Base-by-base conservation (phyloP, 2,329 filamentous ascomycete species). In the Colletotrichum coccodes region DNA sequence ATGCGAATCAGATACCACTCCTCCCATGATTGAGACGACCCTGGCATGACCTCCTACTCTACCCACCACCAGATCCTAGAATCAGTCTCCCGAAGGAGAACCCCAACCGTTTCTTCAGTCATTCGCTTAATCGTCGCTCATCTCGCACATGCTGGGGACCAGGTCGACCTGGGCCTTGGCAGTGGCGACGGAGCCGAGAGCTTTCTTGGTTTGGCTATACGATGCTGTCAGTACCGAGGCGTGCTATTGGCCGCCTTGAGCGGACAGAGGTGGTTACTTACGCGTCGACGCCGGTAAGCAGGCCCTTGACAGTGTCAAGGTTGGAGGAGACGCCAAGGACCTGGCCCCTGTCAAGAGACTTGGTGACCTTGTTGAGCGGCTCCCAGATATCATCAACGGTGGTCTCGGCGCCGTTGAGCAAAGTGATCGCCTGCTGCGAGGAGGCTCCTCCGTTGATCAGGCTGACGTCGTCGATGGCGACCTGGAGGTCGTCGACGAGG, bases 221-320 rank as follows among this genome's bases (percentile, higher is more conserved):
- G 12, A 12, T 46, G 26, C 11, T 26, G 42, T 46, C 14, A 46
- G 42, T 46, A 12, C 16, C 6, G 11, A 12, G 12, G n/a, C 14
- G 26, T 3, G 21, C 18, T 5, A 11, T 46, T 3, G 1, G 16
- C 21, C 11, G n/a, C n/a, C 9, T 2, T 4, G 2, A 46, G 6
- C 16, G 21, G 3, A n/a, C 2, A 6, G 26, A 3, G 40, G 18
- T 12, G 21, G 42, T 23, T 16, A 46, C 42, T n/a, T 46, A 46
- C 42, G 42, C 6, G 3, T 46, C 42, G 7, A 21, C 26, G 21
- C 42, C 11, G 42, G 21, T 46, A 26, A 46, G 42, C 42, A 14
- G 3, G 2, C 0, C 3, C 42, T 2, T 1, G 21, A 46, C 42
- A n/a, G 3, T 1, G 1, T 0, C 1, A 26, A 46, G 0, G 9